These are phyloP conservation scores for Penicillium expansum DNA, from an alignment of 2,329 filamentous ascomycete genomes.

Conservation along the genomic window DNA sequence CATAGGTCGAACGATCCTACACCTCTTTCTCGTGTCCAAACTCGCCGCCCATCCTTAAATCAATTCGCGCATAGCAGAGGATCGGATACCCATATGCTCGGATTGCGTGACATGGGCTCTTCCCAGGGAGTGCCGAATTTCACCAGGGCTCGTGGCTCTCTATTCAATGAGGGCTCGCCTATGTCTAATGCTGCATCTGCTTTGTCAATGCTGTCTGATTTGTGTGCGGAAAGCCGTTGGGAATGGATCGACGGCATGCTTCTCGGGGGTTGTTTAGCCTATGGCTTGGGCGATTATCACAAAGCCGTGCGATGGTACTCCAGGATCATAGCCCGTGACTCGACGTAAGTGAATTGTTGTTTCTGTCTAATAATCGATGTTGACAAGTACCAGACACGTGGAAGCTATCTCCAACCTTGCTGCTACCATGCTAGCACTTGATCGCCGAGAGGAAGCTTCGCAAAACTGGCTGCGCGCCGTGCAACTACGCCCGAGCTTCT, in stretches of 20 bases:
- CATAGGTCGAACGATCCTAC: slow-evolving; percentile 16
- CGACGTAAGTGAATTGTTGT: slow-evolving; percentile 46
- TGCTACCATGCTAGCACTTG: slow-evolving; percentile 80
- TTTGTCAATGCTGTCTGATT: slow-evolving; percentile 66
- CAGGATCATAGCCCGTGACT: slow-evolving; percentile 57
- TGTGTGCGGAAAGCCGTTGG: slow-evolving; percentile 79
- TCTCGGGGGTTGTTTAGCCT: slow-evolving; percentile 84
- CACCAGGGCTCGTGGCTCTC: slow-evolving; percentile 33
- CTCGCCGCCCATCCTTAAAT: slow-evolving; percentile 26
- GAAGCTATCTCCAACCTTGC: slow-evolving; percentile 93
- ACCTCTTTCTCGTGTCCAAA: slow-evolving; percentile 16
- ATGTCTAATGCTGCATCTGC: slow-evolving; percentile 62
- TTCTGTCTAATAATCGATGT: slow-evolving; percentile 12
- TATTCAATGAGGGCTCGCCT: slow-evolving; percentile 42
- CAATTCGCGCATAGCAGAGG: slow-evolving; percentile 26
- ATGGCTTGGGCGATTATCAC: slow-evolving; percentile 80
- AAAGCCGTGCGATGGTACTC: slow-evolving; percentile 57
- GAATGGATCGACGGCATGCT: slow-evolving; percentile 92
- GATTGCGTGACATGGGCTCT: slow-evolving; percentile 34
- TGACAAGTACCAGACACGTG: slow-evolving; percentile 63
- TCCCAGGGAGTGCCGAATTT: slow-evolving; percentile 31
- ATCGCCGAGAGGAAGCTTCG: slow-evolving; percentile 79
- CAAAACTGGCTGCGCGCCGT: slow-evolving; percentile 83
- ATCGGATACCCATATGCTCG: slow-evolving; percentile 30
- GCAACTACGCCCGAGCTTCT: slow-evolving; percentile 76